Base-by-base conservation (phyloP, 768 basidiomycete genomes). In the Phanerochaete carnosa region DNA sequence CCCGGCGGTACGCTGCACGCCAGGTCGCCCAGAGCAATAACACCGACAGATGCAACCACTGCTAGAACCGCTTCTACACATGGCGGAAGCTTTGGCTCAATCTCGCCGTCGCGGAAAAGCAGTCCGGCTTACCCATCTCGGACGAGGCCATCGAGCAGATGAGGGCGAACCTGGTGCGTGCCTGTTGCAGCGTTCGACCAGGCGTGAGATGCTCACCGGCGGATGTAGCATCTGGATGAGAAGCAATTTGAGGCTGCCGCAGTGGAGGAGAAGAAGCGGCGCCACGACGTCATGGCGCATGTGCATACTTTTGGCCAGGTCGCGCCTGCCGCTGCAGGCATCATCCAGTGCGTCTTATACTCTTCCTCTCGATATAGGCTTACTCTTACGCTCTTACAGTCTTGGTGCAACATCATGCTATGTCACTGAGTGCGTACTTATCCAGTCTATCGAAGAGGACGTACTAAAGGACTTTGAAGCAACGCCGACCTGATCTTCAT, bases 241-340 rank as follows among this genome's bases (percentile, higher is more conserved):
- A 85, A 89, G 51, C 97, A 99, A 76, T 96, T 98, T 69, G 89
- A 88, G 64, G 80, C 92, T 56, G 97, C 97, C 1, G 95, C 94
- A 0, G 77, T 83, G 58, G 97, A 99, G 74, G 97, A 99, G 77
- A 98, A 97, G 80, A 97, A 94, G 76, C 79, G 97, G 26, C 83
- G 97, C 12, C 97, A 99, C 77, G 97, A 99, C 75, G 97, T 99
- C 46, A 99, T 99, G 97, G 97, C 97, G 0, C 97, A 99, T 70
- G 97, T 99, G 46, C 94, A 98, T 76, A 97, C 95, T 3, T 99
- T 98, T 72, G 95, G 95, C 5, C 83, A 81, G 47, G 90, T 95
- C 55, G 95, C 95, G 0, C 95, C 95, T 9, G 91, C 92, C 32
- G 95, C 95, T 26, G 95, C 95, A 16, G 93, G 94, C 19, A 96